Evolutionary conservation across 768 basidiomycete species (phyloP), one percentile per base, ranked within the genome.

Genomic region (Russula sp.): DNA sequence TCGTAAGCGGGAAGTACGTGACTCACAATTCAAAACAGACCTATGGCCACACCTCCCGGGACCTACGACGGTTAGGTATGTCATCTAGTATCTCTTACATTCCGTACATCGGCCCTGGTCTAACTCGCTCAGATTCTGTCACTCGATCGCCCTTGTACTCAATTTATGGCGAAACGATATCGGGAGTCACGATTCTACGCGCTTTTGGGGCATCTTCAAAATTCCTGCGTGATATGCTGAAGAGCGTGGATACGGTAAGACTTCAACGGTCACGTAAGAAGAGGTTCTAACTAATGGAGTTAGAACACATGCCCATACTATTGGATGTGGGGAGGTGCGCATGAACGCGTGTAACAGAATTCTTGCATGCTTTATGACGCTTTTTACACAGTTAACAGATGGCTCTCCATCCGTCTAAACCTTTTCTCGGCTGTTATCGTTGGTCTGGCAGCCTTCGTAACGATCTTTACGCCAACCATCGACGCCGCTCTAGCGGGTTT

Each of bases 151-250:
- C 81, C 5, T 69, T 83, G 18, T 83, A 82, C 67, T 79, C 80
- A 5, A 73, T 79, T 55, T 80, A 78, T 58, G 75, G 75, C 13
- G 82, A 83, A 66, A 81, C 77, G 16, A 81, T 90, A 49, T 76
- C 75, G 2, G 76, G 80, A 10, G 77, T 80, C 38, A 70, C 79
- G 7, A 78, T 81, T 51, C 72, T 93, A 35, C 86, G 93, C 47
- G 87, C 93, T 0, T 97, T 93, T 70, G 93, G 93, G 14, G 91
- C 90, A 11, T 85, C 88, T 36, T 88, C 90, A 42, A 91, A 92
- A 70, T 90, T 92, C 72, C 72, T 93, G 65, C 77, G 90, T 56
- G 90, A 92, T 66, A 91, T 93, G 89, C 76, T 90, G 11, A 81
- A 83, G 56, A 88, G 83, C 63, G 87, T 88, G 22, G 90, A 93